Evolutionary conservation across 345 rosid genomes (phyloP).

Genomic region (Bruguiera gymnorhiza): DNA sequence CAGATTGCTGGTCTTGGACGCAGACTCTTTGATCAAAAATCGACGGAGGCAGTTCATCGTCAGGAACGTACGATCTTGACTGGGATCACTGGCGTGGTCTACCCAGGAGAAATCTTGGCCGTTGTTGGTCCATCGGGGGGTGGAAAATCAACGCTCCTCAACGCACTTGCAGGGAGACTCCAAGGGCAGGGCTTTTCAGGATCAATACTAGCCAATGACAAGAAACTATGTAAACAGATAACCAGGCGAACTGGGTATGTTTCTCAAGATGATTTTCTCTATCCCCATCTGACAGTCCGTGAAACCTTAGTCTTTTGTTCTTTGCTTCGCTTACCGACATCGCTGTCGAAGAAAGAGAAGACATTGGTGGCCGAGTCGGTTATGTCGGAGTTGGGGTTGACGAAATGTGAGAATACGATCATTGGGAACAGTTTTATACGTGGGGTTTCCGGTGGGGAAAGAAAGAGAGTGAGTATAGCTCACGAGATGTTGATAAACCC

Average conservation of each 20-base stretch:
- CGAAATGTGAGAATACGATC: conserved; percentile 74
- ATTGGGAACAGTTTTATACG: conserved; percentile 79
- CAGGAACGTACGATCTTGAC: conserved; percentile 53
- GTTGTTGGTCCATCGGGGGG: conserved; percentile 96
- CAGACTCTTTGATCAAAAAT: conserved; percentile 23
- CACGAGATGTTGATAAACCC: conserved; percentile 88
- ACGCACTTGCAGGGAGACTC: conserved; percentile 72
- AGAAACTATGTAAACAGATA: conserved; percentile 41
- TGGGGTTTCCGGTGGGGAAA: conserved; percentile 89
- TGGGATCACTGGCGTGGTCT: conserved; percentile 71
- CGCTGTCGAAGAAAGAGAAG: conserved; percentile 52
- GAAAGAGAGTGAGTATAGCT: conserved; percentile 79
- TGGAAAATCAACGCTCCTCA: conserved; percentile 83
- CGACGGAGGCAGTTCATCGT: conserved; percentile 20
- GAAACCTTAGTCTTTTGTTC: conserved; percentile 86
- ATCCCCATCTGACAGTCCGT: conserved; percentile 81
- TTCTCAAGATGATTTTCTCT: conserved; percentile 80
- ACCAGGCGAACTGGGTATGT: conserved; percentile 78
- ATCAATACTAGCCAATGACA: conserved; percentile 60
- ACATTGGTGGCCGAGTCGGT: conserved; percentile 54
- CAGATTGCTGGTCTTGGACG: conserved; percentile 28
- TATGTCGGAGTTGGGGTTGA: conserved; percentile 69
- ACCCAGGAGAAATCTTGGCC: conserved; percentile 87
- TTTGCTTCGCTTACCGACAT: conserved; percentile 56
- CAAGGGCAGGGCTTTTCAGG: conserved; percentile 55